These are phyloP conservation scores for Aspergillus fumigatus DNA, from an alignment of 2,329 filamentous ascomycete genomes.

Conservation along the genomic window DNA sequence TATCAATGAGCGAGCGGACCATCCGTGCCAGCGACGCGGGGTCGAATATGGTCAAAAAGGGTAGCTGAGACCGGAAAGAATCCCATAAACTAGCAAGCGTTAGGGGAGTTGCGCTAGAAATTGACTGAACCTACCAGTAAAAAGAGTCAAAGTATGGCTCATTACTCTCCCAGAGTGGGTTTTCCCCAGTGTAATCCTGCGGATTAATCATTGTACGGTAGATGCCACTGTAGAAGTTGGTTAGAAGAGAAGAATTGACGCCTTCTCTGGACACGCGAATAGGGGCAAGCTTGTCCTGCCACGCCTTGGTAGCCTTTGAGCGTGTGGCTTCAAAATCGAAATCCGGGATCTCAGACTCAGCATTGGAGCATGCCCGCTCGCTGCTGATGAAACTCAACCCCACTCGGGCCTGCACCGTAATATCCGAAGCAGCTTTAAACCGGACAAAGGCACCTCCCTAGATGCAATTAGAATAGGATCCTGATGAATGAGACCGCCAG, in stretches of 20 bases:
- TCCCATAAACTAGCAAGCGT: conserved; percentile 56
- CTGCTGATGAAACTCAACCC: conserved; percentile 66
- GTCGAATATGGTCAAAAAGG: conserved; percentile 64
- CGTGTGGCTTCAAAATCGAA: conserved; percentile 57
- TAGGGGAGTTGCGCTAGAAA: conserved; percentile 4
- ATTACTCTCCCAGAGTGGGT: conserved; percentile 58
- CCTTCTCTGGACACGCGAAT: conserved; percentile 32
- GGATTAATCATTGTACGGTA: conserved; percentile 67
- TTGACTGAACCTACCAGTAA: conserved; percentile 53
- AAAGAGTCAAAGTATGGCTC: conserved; percentile 72
- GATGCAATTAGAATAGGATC: conserved; percentile 16
- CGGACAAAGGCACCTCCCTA: conserved; percentile 62
- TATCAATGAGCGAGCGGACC: conserved; percentile 66
- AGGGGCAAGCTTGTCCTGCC: conserved; percentile 52
- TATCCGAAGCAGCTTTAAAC: conserved; percentile 49
- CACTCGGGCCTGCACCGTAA: conserved; percentile 59
- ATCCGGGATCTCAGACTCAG: conserved; percentile 61
- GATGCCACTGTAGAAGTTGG: conserved; percentile 63
- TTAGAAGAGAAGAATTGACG: conserved; percentile 33
- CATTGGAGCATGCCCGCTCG: conserved; percentile 62
- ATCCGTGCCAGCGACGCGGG: conserved; percentile 59
- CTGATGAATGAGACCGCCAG: not conserved
- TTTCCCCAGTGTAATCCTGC: conserved; percentile 69
- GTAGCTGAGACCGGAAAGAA: conserved; percentile 63
- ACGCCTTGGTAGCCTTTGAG: conserved; percentile 50